Base-by-base conservation (phyloP, 306 rosid species). In the Rosa persica region DNA sequence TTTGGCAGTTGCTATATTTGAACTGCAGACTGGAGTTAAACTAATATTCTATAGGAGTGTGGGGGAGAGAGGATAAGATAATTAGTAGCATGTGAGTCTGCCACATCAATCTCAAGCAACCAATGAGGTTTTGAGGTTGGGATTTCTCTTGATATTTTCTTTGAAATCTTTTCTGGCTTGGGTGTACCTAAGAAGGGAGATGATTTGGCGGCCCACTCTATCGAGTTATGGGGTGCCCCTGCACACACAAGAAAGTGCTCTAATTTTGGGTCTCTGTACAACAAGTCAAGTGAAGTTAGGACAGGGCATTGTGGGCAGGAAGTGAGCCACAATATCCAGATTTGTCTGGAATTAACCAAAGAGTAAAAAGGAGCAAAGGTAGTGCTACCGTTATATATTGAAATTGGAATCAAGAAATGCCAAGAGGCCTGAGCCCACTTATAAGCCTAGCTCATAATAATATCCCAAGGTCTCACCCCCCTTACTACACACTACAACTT, bases 21-120 rank as follows among this genome's bases (percentile, higher is more conserved):
- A 16, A 48, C 62, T 74, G 0, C 8, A 81, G 36, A 70, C 34
- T n/a, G 44, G 5, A 23, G 8, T 19, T 12, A 69, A 38, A 57
- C 20, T 64, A 4, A 9, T 23, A 4, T 36, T 12, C 74, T 39
- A 76, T 76, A 73, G 13, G 9, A 57, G 43, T 66, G 46, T 36
- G 70, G 70, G 76, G 72, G 5, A 78, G 74, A 46, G 78, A 22
- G 85, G 93, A 89, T 89, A 85, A 83, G 90, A 85, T 89, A 85
- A 84, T 65, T 85, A 36, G 79, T 72, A 79, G 85, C 78, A 87
- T 83, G 89, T 78, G 73, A 72, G 71, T 73, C 80, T 86, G 82
- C 85, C 86, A 76, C 66, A 72, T 88, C 85, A 73, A 82, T 73
- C 79, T 75, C 30, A 44, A 27, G 46, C 78, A 54, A 27, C 90